Evolutionary conservation across 441 rosid genomes (phyloP), one percentile per base, ranked within the genome.

Genomic region (Macaranga tanarius): DNA sequence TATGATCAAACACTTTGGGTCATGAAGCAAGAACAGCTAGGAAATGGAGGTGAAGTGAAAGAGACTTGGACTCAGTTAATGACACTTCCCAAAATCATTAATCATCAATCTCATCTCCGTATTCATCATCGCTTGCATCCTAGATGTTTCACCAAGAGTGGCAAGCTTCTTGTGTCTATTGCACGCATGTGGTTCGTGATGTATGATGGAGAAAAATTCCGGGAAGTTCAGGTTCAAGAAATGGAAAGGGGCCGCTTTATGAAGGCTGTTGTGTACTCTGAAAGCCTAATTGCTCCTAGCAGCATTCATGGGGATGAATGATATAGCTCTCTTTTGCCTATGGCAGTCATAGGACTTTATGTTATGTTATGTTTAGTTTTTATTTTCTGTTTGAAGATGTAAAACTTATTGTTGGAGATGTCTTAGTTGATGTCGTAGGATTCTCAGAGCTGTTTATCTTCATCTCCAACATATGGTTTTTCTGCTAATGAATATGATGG

Each of bases 61-160:
- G 61, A 34, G 22, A 51, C 3, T 62, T 72, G 75, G 75, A 52
- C n/a, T 1, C 42, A 54, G 44, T 12, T 72, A 16, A 63, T 63
- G 75, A 63, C 17, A 4, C 20, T 72, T 20, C 75, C 75, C 17
- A 52, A 63, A 23, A 50, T 72, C 40, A 55, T 61, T n/a, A 72
- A 25, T 55, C 47, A 7, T 15, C 54, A 42, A 25, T 19, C 42
- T 26, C 45, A 16, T 50, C 22, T 5, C 10, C 67, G 40, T 7
- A 15, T 51, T 9, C 25, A 34, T 52, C 20, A 51, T 38, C 59
- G 40, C 13, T 17, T 72, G 69, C 57, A 23, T 42, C 75, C 69
- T 12, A 72, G 40, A 63, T 73, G 76, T 64, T 64, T 73, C 34
- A 54, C 76, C 55, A 73, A 62, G 26, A 55, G 20, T n/a, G 76